A percentile compares a stretch with the other conserved stretches of the same genome.
phyloP scores from a whole-genome alignment of 768 basidiomycete genomes.

The Termitomyces sp. region DNA sequence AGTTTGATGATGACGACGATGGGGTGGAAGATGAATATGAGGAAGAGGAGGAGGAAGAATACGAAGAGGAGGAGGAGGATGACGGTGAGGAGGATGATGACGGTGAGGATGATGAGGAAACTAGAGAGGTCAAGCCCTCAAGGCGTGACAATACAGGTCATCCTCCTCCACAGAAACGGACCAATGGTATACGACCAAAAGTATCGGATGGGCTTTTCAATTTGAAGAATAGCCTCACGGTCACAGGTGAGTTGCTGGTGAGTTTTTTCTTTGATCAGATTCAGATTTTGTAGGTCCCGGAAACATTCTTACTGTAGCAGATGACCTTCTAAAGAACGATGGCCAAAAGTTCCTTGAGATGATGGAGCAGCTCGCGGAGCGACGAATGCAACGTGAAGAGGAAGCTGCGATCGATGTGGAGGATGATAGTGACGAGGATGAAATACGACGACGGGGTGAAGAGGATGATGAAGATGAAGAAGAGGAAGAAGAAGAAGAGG shows the following conservation, averaged over 20 bases:
- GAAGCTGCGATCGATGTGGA: slow-evolving; percentile 39
- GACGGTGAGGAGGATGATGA: slow-evolving; percentile 36
- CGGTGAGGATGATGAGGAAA: slow-evolving; percentile 42
- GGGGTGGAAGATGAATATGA: slow-evolving; percentile 35
- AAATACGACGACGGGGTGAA: slow-evolving; percentile 18
- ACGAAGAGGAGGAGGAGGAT: slow-evolving; percentile 33
- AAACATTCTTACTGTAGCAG: slow-evolving; percentile 96
- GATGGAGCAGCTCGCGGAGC: slow-evolving; percentile 99
- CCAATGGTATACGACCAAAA: slow-evolving; percentile 22
- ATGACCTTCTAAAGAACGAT: slow-evolving; percentile 97
- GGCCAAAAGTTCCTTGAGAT: slow-evolving; percentile 99
- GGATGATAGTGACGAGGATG: slow-evolving; percentile 42
- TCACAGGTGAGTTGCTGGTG: slow-evolving; percentile 52
- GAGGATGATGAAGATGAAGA: slow-evolving; percentile 53
- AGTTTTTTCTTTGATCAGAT: slow-evolving; percentile 5
- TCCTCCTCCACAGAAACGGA: slow-evolving; percentile 16
- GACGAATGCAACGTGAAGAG: slow-evolving; percentile 89
- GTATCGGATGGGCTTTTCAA: slow-evolving; percentile 55
- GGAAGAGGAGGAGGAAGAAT: slow-evolving; percentile 35
- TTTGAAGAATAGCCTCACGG: slow-evolving; percentile 78
- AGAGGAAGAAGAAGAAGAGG: slow-evolving; percentile 55
- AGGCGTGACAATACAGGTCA: slow-evolving; percentile 13
- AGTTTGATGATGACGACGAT: slow-evolving; percentile 55
- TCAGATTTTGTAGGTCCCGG: slow-evolving; percentile 56
- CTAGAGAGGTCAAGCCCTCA: slow-evolving; percentile 10